phyloP scores from a whole-genome alignment of 176 grass and related monocot genomes.

The Triticum dicoccoides region DNA sequence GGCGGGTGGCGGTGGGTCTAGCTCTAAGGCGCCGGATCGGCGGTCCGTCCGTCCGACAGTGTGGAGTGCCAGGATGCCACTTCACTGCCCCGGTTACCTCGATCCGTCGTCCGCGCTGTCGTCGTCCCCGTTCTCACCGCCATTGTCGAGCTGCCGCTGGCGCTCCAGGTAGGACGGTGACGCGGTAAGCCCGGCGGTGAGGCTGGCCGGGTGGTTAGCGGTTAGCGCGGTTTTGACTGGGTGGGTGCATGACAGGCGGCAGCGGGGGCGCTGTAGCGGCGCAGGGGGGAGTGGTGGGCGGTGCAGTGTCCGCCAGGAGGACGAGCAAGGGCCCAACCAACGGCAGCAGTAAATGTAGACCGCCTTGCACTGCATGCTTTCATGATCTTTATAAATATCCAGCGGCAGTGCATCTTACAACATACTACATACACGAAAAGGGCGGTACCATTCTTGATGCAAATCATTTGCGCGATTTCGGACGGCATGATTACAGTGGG shows the following conservation, averaged over 20 bases:
- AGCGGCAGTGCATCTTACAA: no score
- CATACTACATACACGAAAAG: no score
- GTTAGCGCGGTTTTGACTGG: conserved; percentile 8
- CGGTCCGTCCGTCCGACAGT: background rate
- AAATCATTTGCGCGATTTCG: no score
- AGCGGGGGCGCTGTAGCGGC: background rate
- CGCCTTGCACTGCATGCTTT: background rate
- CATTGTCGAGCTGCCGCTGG: background rate
- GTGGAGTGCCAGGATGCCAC: background rate
- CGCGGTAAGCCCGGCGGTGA: conserved; percentile 26
- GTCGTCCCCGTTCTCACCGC: background rate
- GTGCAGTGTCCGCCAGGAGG: background rate
- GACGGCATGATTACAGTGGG: no score
- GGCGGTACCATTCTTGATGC: no score
- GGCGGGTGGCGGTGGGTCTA: background rate
- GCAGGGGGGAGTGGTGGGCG: background rate
- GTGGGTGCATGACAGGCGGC: background rate
- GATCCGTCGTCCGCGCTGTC: background rate
- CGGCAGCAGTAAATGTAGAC: background rate
- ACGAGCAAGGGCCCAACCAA: background rate
- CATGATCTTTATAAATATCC: background rate
- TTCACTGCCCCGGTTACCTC: background rate
- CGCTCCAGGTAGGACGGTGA: background rate
- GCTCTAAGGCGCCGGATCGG: background rate
- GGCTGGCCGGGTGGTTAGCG: background rate